phyloP scores from a whole-genome alignment of 2,329 filamentous ascomycete genomes.

The Aspergillus calidoustus region DNA sequence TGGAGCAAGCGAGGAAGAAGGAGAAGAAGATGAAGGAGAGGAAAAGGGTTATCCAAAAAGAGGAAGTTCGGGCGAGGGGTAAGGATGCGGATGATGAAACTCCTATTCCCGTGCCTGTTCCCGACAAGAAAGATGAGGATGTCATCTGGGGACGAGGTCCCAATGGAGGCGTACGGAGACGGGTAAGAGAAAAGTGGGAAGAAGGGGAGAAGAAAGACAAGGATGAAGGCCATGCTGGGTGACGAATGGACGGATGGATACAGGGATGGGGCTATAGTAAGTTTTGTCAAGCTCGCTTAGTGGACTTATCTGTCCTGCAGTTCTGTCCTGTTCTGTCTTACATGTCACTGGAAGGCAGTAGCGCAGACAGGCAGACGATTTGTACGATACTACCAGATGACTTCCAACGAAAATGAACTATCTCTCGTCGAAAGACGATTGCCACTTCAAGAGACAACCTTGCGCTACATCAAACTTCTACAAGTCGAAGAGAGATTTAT shows the following conservation, averaged over 20 bases:
- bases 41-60: conserved; percentile 40
- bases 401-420: not conserved
- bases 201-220: conserved; percentile 27
- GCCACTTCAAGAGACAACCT: not conserved
- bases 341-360: not conserved
- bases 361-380: not conserved
- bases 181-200: conserved; percentile 46
- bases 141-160: conserved; percentile 48
- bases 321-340: not conserved
- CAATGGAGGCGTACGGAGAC: conserved; percentile 46
- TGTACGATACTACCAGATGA: conserved; percentile 10
- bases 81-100: not conserved
- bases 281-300: conserved; percentile 18
- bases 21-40: conserved; percentile 45
- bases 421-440: not conserved
- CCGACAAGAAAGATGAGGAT: conserved; percentile 28
- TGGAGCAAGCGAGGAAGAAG: conserved; percentile 43
- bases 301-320: conserved; percentile 7
- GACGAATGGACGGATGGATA: not conserved
- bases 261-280: conserved; percentile 2
- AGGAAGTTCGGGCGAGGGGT: conserved; percentile 21
- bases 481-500: no score
- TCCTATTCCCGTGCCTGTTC: not conserved
- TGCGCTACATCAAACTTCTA: not conserved
- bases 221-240: conserved; percentile 5